Evolutionary conservation across 805 yeast species (phyloP).

Genomic region (Candida lessepsii): DNA sequence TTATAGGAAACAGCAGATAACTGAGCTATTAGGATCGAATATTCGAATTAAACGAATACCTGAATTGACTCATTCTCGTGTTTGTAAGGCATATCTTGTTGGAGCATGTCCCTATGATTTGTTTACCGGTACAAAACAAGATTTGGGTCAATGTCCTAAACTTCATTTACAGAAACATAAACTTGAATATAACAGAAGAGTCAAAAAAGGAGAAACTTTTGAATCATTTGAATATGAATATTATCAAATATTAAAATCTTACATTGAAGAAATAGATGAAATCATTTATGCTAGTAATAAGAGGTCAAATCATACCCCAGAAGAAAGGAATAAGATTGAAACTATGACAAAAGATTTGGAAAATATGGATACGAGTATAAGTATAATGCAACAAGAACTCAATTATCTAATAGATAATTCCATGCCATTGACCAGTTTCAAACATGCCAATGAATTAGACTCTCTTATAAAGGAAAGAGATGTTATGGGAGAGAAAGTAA

Average conservation of each 20-base stretch:
- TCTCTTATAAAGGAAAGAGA: slow-evolving; percentile 49
- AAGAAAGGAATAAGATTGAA: slow-evolving; percentile 62
- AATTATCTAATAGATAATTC: slow-evolving; percentile 48
- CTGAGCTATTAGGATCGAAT: slow-evolving; percentile 77
- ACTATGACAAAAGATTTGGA: slow-evolving; percentile 58
- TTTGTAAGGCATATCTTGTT: slow-evolving; percentile 80
- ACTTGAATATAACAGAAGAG: slow-evolving; percentile 59
- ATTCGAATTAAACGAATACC: slow-evolving; percentile 37
- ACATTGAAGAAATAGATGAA: slow-evolving; percentile 55
- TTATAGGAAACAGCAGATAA: slow-evolving; percentile 71
- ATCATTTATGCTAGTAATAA: slow-evolving; percentile 62
- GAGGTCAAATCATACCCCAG: slow-evolving; percentile 69
- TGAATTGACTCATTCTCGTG: slow-evolving; percentile 45
- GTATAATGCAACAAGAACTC: slow-evolving; percentile 66
- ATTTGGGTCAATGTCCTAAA: slow-evolving; percentile 75
- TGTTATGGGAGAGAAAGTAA: slow-evolving; percentile 52
- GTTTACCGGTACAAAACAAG: slow-evolving; percentile 78
- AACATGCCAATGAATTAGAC: slow-evolving; percentile 48
- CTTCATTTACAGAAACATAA: slow-evolving; percentile 73
- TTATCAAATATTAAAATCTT: slow-evolving; percentile 48
- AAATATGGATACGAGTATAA: slow-evolving; percentile 58
- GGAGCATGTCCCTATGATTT: slow-evolving; percentile 86
- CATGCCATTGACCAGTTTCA: slow-evolving; percentile 51
- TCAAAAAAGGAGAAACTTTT: slow-evolving; percentile 42
- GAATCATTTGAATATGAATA: slow-evolving; percentile 53